Evolutionary conservation across 768 basidiomycete genomes (phyloP).

Genomic region (Phanerochaete carnosa): DNA sequence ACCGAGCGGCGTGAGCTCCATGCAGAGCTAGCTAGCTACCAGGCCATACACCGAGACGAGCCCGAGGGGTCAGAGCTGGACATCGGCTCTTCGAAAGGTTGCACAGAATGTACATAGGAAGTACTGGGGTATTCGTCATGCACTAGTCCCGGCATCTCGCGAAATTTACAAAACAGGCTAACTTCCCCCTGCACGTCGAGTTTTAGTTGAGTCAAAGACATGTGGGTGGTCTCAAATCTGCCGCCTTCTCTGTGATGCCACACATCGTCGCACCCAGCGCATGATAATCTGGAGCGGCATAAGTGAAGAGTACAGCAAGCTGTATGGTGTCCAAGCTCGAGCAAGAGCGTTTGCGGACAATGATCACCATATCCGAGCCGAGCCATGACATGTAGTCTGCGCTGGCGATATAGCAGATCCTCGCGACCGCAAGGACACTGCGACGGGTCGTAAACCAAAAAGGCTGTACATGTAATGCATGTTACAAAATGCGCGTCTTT

Average conservation of each 20-base stretch:
- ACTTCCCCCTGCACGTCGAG: slow-evolving; percentile 46
- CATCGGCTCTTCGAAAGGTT: slow-evolving; percentile 42
- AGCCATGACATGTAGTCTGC: too few relatives aligned
- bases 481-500: slow-evolving; percentile 1
- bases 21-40: too few relatives aligned
- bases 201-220: neutral
- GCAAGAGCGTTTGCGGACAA: slow-evolving; percentile 6
- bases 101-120: slow-evolving; percentile 35
- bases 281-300: slow-evolving; percentile 26
- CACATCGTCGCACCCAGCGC: slow-evolving; percentile 29
- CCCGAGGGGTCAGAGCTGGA: slow-evolving; percentile 48
- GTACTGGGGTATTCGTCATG: slow-evolving; percentile 55
- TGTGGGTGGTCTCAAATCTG: too few relatives aligned
- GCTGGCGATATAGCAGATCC: neutral
- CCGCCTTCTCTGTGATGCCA: too few relatives aligned
- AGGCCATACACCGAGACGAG: slow-evolving; percentile 57
- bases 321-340: slow-evolving; percentile 29
- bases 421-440: too few relatives aligned
- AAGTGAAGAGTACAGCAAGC: slow-evolving; percentile 31
- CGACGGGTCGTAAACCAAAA: neutral
- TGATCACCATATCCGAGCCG: neutral
- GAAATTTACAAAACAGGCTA: slow-evolving; percentile 36
- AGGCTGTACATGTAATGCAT: neutral
- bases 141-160: slow-evolving; percentile 53
- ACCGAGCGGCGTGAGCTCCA: too few relatives aligned